phyloP scores from a whole-genome alignment of 805 yeast genomes.

The Torulaspora maleeae region DNA sequence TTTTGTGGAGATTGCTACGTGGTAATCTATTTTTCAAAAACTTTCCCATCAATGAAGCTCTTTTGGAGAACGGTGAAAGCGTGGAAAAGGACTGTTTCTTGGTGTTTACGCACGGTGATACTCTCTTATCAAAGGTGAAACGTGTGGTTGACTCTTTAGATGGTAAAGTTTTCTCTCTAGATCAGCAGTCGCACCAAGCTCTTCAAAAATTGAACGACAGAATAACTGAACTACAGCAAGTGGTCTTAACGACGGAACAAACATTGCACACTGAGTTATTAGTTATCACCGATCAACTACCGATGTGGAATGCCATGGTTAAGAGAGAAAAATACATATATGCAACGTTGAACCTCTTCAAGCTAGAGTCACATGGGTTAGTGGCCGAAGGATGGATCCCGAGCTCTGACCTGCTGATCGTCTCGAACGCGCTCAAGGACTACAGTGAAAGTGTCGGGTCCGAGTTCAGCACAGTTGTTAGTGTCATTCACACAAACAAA shows the following conservation, averaged over 20 bases:
- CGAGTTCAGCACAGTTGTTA: slow-evolving; percentile 51
- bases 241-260: slow-evolving; percentile 57
- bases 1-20: slow-evolving; percentile 87
- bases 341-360: slow-evolving; percentile 68
- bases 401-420: slow-evolving; percentile 59
- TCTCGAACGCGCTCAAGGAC: slow-evolving; percentile 62
- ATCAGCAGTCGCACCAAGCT: slow-evolving; percentile 42
- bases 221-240: slow-evolving; percentile 54
- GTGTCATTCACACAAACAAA: slow-evolving; percentile 64
- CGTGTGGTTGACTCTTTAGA: slow-evolving; percentile 88
- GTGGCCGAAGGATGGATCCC: slow-evolving; percentile 98
- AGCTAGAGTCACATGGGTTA: slow-evolving; percentile 78
- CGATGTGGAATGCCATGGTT: slow-evolving; percentile 63
- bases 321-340: slow-evolving; percentile 82
- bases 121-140: slow-evolving; percentile 64
- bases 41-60: slow-evolving; percentile 63
- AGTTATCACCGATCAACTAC: slow-evolving; percentile 69
- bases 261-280: slow-evolving; percentile 74
- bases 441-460: slow-evolving; percentile 32
- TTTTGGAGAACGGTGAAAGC: slow-evolving; percentile 52
- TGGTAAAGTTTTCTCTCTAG: slow-evolving; percentile 51
- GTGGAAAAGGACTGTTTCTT: slow-evolving; percentile 79
- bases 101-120: slow-evolving; percentile 85
- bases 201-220: slow-evolving; percentile 42
- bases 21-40: slow-evolving; percentile 83